Evolutionary conservation across 1,284 basidiomycete genomes (phyloP), one percentile per base, ranked within the genome.

Genomic region (Porogramme epimiltina): DNA sequence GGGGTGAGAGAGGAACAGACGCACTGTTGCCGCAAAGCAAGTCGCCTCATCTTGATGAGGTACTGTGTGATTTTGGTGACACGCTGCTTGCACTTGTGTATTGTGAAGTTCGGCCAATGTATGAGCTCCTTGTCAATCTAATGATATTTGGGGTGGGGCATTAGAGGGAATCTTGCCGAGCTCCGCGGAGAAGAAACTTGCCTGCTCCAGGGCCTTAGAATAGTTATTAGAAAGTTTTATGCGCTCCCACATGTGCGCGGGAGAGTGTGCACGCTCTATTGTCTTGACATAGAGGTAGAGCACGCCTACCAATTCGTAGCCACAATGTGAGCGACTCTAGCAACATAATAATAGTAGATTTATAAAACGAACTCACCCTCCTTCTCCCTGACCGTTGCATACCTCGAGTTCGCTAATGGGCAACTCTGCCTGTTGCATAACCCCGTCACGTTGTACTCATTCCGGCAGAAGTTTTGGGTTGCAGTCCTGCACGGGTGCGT

Each of bases 21-120:
- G 63, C 56, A 95, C 94, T 95, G 89, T 71, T 96, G 87, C 49
- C 92, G 87, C 55, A 96, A 78, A 64, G 89, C 90, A 63, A 98
- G 74, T 38, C 93, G 85, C 53, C 97, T 81, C 91, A 99, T 95
- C 78, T 98, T 97, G 73, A 99, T 98, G 57, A 99, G 82, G 68
- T 98, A 99, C 71, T 99, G 97, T 0, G 96, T 99, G 63, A 99
- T 98, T 77, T 98, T 99, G 16, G 97, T 99, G 34, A 98, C 81
- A 45, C 97, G 85, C 74, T 99, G 97, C 78, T 99, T 99, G 80
- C 96, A 98, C 75, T 98, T 98, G 78, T 99, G 97, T 52, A 94
- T 91, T 49, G 88, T 87, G 70, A 97, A 99, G 64, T 95, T 96
- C 10, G 95, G 95, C 97, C 97, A 99, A 72, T 98, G 95, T 41